Conservation (phyloP, 768 basidiomycete species). For the Fomitopsis pulvina region DNA sequence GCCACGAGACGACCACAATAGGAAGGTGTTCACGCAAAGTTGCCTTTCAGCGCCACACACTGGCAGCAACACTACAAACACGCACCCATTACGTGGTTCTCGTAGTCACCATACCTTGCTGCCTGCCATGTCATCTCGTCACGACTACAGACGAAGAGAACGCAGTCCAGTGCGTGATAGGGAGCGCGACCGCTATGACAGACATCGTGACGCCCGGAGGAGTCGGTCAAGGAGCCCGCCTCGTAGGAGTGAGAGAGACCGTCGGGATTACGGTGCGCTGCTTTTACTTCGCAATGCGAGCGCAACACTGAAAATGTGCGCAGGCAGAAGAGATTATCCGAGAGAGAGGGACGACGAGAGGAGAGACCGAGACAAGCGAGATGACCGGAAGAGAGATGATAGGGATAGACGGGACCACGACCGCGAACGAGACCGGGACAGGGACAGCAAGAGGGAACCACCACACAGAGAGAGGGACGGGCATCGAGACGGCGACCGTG, state of each 20-base stretch:
- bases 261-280: conserved; percentile 15
- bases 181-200: conserved; percentile 12
- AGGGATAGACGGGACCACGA: conserved; percentile 25
- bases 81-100: too few species aligned
- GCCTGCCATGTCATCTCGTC: conserved; percentile 26
- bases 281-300: background rate
- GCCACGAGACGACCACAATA: too few species aligned
- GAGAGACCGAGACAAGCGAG: conserved; percentile 13
- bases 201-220: conserved; percentile 16
- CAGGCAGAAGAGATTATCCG: conserved; percentile 22
- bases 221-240: conserved; percentile 22
- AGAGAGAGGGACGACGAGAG: conserved; percentile 27
- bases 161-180: conserved; percentile 6
- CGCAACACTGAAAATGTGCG: background rate
- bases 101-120: too few species aligned
- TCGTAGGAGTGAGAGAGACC: conserved; percentile 16
- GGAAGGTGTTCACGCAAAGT: too few species aligned
- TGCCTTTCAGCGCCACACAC: too few species aligned
- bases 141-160: conserved; percentile 24
- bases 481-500: conserved; percentile 28
- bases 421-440: conserved; percentile 31
- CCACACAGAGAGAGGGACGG: conserved; percentile 34
- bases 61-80: too few species aligned
- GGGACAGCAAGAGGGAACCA: conserved; percentile 35
- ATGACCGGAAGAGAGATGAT: conserved; percentile 32